A percentile compares a stretch with the other conserved stretches of the same genome.
Evolutionary conservation across 768 basidiomycete genomes (phyloP).

Genomic region (Leccinum longicurvipes): DNA sequence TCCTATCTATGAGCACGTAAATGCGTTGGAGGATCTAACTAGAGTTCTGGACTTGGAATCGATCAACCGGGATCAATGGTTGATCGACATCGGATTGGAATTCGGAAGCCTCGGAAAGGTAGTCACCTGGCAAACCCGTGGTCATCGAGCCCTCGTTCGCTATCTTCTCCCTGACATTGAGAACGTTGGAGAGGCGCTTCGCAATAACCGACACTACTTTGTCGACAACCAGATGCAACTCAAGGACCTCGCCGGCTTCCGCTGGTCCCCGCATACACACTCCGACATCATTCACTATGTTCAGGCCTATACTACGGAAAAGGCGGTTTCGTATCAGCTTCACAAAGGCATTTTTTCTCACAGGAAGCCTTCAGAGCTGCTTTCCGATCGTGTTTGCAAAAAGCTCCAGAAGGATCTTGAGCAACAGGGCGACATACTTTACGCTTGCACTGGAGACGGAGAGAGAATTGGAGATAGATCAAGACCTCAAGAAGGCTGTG

Average conservation of each 20-base stretch:
- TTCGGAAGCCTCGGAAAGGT: neutral
- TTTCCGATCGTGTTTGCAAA: neutral
- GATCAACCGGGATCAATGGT: neutral
- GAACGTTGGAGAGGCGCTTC: rapidly evolving
- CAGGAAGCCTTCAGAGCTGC: neutral
- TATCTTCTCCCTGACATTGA: neutral
- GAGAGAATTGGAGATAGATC: neutral
- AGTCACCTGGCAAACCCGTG: neutral
- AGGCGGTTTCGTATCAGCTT: conserved; percentile 7
- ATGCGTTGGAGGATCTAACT: neutral
- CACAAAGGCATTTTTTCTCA: neutral
- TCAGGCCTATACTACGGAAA: conserved; percentile 9
- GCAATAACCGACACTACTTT: neutral
- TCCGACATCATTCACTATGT: neutral
- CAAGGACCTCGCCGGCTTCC: conserved; percentile 3
- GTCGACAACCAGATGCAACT: conserved; percentile 1
- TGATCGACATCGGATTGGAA: neutral
- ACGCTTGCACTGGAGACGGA: neutral
- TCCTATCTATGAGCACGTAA: neutral
- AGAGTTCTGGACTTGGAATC: neutral
- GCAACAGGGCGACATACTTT: neutral
- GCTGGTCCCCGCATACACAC: neutral
- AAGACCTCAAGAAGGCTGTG: conserved; percentile 1
- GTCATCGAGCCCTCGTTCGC: neutral
- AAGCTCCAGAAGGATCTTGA: neutral